Evolutionary conservation across 345 rosid species (phyloP), one percentile per base, ranked within the genome.

Genomic region (Populus alba): DNA sequence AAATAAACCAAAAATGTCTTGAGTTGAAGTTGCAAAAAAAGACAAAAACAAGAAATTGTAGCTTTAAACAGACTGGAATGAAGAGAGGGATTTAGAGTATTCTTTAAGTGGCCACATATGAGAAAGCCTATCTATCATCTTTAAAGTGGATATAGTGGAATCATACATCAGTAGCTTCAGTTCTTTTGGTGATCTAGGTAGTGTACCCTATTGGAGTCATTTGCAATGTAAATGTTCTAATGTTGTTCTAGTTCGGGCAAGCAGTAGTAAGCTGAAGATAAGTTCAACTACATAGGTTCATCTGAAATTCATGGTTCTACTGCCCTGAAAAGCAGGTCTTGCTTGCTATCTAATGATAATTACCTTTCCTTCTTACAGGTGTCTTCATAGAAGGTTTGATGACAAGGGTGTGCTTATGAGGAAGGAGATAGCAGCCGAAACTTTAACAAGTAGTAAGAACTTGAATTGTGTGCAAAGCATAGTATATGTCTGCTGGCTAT

Each of bases 351-450:
- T 68, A 31, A 23, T 41, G 70, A 51, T 22, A 38, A 49, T 78
- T 43, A 38, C 68, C 69, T 71, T 71, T 29, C 20, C 61, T 70
- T 29, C 53, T 53, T 63, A 53, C n/a, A 81, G 75, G 47, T 69
- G 45, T 31, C 63, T 55, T 39, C 22, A 25, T 68, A 27, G 29
- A 25, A 57, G 57, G 23, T 11, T 39, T 4, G 16, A 70, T 70
- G 41, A 37, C 38, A 31, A 65, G 66, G 55, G 38, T 67, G 47
- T 49, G 12, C 29, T 12, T 22, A 25, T 20, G 43, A 49, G 20
- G 61, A 31, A 70, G 51, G 73, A 43, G 57, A 59, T 38, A 23
- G 55, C 73, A 1, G 18, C 39, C 0, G 33, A 70, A 49, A 38
- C 23, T 17, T 53, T 59, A 59, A 2, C 29, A 22, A 57, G 12